Base-by-base conservation (phyloP, 2,329 filamentous ascomycete species). In the Chrysoporthe austroafricana region DNA sequence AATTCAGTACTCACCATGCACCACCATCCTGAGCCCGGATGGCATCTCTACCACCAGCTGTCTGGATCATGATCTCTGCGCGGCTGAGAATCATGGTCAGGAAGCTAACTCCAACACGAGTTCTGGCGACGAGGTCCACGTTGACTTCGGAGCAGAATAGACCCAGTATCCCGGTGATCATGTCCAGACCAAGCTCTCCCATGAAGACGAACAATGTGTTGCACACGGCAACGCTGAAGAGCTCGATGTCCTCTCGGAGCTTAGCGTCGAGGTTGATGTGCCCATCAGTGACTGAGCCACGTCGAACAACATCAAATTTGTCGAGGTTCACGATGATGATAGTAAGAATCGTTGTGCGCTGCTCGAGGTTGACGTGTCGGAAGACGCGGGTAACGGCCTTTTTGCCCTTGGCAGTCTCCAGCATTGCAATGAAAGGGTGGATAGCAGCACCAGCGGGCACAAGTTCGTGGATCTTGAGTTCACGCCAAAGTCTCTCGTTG, bases 261-360 rank as follows among this genome's bases (percentile, higher is more conserved):
- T 89, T 86, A 2, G 90, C 84, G 70, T 94, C 89, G n/a, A 93
- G 84, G 32, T 79, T 81, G 61, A 91, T 88, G 74, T 96, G 91
- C 18, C 91, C 91, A 9, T 88, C 86, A 11, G 86, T 86, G 60
- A 94, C 88, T 72, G 93, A 89, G 1, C 92, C 94, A 66, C 91
- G 88, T 66, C 91, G 89, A 68, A 98, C 91, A 62, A 99, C 95
- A 74, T 97, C 94, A 52, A 99, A 85, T 72, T 92, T 89, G 77
- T 98, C 96, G 43, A 99, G 88, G 74, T 98, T 94, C 63, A 97
- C 90, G 68, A 97, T 88, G 72, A 99, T 95, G 86, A 99, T 95
- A 5, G 96, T 99, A 70, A 99, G 85, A 70, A 98, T 93, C 0
- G 94, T 98, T 32, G 96, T 94, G 62, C 95, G 92, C 79, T 98